Evolutionary conservation across 2,329 filamentous ascomycete species (phyloP).

Genomic region (Aspergillus sp.): DNA sequence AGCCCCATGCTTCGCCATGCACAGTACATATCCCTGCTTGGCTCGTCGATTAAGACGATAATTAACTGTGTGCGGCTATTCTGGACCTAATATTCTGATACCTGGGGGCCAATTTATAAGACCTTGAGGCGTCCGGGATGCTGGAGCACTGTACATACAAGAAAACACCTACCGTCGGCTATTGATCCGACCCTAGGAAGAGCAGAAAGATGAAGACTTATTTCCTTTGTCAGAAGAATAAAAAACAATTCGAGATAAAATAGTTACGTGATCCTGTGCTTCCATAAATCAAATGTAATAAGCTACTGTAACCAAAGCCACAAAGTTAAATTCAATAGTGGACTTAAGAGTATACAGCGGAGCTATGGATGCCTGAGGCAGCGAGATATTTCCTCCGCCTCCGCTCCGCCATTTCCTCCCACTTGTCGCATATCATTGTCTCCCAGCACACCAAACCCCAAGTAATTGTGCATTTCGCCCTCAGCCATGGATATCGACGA

Average conservation of each 20-base stretch:
- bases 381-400: slow-evolving; percentile 8
- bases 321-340: no score
- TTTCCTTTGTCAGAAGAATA: slow-evolving; percentile 33
- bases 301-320: no score
- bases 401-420: slow-evolving; percentile 19
- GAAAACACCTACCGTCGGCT: slow-evolving; percentile 20
- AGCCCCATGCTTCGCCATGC: slow-evolving; percentile 25
- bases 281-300: background rate
- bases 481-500: slow-evolving; percentile 74
- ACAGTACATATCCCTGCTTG: slow-evolving; percentile 29
- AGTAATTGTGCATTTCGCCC: background rate
- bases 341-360: background rate
- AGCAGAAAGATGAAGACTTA: slow-evolving; percentile 25
- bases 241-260: slow-evolving; percentile 12
- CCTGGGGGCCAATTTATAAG: slow-evolving; percentile 6
- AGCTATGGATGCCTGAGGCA: slow-evolving; percentile 6
- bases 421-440: background rate
- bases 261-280: background rate
- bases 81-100: slow-evolving; percentile 9
- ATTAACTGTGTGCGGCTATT: slow-evolving; percentile 15
- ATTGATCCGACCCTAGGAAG: slow-evolving; percentile 22
- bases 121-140: slow-evolving; percentile 3
- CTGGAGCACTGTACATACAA: slow-evolving; percentile 36
- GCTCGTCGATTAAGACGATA: slow-evolving; percentile 20
- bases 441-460: background rate